Evolutionary conservation across 108 stramenopile species (phyloP).

Genomic region (Nitzschia putrida): DNA sequence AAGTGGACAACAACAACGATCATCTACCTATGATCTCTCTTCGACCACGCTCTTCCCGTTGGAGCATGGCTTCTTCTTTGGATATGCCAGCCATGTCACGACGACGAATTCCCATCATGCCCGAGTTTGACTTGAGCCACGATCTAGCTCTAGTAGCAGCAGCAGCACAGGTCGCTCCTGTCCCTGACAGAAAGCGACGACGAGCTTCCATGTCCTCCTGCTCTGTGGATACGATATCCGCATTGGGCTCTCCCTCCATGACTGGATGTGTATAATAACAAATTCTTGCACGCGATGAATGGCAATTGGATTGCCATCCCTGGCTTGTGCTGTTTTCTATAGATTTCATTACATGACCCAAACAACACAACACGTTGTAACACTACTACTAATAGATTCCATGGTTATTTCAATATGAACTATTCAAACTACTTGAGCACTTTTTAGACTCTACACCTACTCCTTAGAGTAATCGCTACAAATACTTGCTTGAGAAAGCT

Average conservation of each 20-base stretch:
- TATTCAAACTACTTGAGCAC: too few relatives aligned
- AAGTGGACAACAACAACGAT: neutral
- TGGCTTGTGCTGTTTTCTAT: too few relatives aligned
- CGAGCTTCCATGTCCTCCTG: constrained; percentile 19
- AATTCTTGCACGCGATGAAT: too few relatives aligned
- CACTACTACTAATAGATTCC: too few relatives aligned
- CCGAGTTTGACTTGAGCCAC: neutral
- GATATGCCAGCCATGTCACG: neutral
- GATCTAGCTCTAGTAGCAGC: too few relatives aligned
- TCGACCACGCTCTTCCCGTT: neutral
- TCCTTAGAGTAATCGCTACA: too few relatives aligned
- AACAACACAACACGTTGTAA: too few relatives aligned
- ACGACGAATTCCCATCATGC: neutral
- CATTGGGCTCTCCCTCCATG: neutral
- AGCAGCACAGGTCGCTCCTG: neutral
- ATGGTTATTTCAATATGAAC: too few relatives aligned
- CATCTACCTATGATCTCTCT: neutral
- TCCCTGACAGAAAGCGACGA: constrained; percentile 9
- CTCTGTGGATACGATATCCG: neutral
- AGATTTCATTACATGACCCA: too few relatives aligned
- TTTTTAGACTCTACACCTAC: too few relatives aligned
- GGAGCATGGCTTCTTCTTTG: neutral
- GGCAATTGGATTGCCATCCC: too few relatives aligned
- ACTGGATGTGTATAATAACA: neutral
- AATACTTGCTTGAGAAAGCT: too few relatives aligned